Evolutionary conservation across 345 rosid species (phyloP).

Genomic region (Lepidium aucheri): DNA sequence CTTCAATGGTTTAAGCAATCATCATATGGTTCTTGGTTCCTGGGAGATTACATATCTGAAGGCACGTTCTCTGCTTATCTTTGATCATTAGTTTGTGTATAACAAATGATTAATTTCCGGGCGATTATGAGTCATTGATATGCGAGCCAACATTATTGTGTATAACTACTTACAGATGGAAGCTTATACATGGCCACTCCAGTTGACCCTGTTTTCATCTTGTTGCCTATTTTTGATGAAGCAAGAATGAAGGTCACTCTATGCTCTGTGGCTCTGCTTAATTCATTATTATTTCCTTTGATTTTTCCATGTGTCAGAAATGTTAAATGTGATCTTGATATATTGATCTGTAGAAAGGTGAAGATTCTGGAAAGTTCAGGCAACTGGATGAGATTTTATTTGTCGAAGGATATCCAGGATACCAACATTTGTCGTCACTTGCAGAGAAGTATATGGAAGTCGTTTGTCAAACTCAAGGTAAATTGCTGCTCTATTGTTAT

Average conservation of each 20-base stretch:
- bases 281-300: background rate
- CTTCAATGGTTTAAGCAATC: constrained; percentile 82
- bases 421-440: constrained; percentile 46
- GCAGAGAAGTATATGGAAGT: constrained; percentile 70
- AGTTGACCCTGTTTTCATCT: constrained; percentile 76
- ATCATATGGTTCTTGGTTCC: constrained; percentile 80
- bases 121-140: background rate
- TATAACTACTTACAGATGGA: constrained; percentile 46
- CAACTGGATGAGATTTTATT: constrained; percentile 74
- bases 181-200: constrained; percentile 66
- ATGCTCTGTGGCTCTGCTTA: background rate
- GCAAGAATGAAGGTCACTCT: constrained; percentile 76
- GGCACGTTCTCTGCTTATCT: constrained; percentile 31
- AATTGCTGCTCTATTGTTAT: constrained; percentile 1
- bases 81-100: background rate
- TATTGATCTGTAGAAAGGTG: constrained; percentile 51
- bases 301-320: background rate
- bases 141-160: background rate
- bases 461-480: constrained; percentile 86
- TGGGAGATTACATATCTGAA: constrained; percentile 71
- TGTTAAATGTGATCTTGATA: background rate
- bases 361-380: constrained; percentile 82
- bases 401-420: constrained; percentile 58
- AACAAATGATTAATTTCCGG: background rate
- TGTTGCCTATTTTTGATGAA: constrained; percentile 75